These are phyloP conservation scores for Mucor irregularis DNA, from an alignment of 371 early-diverging fungal genomes.

Conservation along the genomic window DNA sequence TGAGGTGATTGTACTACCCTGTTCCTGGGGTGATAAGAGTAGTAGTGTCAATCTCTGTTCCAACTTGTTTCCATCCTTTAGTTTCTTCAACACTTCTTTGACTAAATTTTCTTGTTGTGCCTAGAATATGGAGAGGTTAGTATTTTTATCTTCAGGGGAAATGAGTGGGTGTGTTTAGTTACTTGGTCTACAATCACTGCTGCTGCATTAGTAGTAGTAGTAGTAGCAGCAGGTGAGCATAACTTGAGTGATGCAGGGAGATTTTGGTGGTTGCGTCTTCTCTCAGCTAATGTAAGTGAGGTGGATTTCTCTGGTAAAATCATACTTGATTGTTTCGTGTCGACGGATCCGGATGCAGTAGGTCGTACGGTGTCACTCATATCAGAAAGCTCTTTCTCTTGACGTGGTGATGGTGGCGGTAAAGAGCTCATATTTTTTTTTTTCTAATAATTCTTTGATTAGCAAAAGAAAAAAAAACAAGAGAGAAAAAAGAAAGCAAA, in stretches of 20 bases:
- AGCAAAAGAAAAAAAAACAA: background rate
- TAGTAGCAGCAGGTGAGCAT: too few relatives aligned
- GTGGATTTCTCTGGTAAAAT: slow-evolving; percentile 18
- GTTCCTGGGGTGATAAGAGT: too few relatives aligned
- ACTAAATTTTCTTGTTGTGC: slow-evolving; percentile 27
- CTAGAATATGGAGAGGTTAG: background rate
- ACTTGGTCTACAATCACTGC: too few relatives aligned
- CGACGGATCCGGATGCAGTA: slow-evolving; percentile 8
- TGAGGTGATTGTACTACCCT: too few relatives aligned
- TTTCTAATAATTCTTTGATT: too few relatives aligned
- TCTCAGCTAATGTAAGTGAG: slow-evolving; percentile 9
- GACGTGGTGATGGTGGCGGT: too few relatives aligned
- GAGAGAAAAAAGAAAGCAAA: slow-evolving; percentile 2
- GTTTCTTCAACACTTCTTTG: background rate
- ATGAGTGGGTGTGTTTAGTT: too few relatives aligned
- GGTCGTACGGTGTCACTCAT: slow-evolving; percentile 12
- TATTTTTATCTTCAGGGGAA: too few relatives aligned
- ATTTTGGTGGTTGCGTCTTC: slow-evolving; percentile 4
- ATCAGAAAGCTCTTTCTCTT: too few relatives aligned
- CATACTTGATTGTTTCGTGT: background rate
- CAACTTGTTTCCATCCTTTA: background rate
- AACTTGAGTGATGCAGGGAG: slow-evolving; percentile 16
- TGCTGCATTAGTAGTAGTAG: too few relatives aligned
- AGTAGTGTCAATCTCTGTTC: too few relatives aligned
- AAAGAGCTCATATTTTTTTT: too few relatives aligned